phyloP scores from a whole-genome alignment of 306 rosid genomes.

The Citrullus mucosospermus region DNA sequence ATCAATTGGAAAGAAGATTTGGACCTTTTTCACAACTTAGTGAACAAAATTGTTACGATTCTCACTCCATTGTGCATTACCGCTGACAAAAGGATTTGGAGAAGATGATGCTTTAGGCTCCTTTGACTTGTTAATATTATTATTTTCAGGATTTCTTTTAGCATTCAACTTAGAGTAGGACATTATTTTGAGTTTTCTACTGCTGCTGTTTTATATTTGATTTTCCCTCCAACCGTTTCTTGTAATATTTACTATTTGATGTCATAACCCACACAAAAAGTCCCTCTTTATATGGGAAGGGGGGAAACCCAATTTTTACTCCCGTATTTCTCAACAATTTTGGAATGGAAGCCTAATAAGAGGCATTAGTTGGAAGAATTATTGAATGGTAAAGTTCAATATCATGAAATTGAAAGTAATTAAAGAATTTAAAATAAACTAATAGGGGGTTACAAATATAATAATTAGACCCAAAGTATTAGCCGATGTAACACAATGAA shows the following conservation, averaged over 20 bases:
- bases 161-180: not conserved
- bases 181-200: not conserved
- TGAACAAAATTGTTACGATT: not conserved
- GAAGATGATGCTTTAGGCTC: not conserved
- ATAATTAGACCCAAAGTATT: too few species aligned
- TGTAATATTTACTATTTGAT: not conserved
- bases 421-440: too few species aligned
- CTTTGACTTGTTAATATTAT: not conserved
- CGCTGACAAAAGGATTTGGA: not conserved
- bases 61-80: not conserved
- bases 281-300: not conserved
- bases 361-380: too few species aligned
- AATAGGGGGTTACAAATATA: too few species aligned
- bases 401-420: too few species aligned
- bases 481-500: too few species aligned
- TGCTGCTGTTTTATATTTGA: not conserved
- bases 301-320: not conserved
- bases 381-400: too few species aligned
- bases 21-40: constrained; percentile 68
- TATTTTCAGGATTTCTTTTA: not conserved
- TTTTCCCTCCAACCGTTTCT: not conserved
- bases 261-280: not conserved
- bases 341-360: too few species aligned
- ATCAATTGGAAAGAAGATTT: constrained; percentile 59
- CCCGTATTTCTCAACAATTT: not conserved